phyloP scores from a whole-genome alignment of 2,329 filamentous ascomycete genomes.

The Botryosphaeria dothidea region DNA sequence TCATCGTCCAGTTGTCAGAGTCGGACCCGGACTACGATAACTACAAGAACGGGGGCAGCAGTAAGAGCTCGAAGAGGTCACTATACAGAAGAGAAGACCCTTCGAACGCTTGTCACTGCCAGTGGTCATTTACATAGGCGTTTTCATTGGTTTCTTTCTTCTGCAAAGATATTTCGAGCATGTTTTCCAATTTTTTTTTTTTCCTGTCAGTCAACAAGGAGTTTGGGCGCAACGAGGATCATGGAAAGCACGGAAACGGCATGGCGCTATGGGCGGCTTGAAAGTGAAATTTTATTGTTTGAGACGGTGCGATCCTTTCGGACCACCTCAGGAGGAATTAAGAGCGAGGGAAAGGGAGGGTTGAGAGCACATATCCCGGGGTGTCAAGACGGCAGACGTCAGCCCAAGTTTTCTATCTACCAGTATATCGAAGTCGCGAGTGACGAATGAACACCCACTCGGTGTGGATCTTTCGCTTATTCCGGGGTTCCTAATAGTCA shows the following conservation, averaged over 20 bases:
- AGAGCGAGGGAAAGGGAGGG: slow-evolving; percentile 3
- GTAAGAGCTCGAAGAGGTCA: background rate
- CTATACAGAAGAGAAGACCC: slow-evolving; percentile 7
- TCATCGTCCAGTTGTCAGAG: slow-evolving; percentile 12
- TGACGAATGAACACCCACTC: background rate
- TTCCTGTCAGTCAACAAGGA: background rate
- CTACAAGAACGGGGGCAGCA: background rate
- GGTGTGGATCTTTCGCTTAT: background rate
- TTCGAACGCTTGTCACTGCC: slow-evolving; percentile 17
- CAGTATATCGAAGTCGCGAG: background rate
- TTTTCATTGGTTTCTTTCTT: background rate
- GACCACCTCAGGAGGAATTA: slow-evolving; percentile 1
- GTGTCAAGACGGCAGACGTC: background rate
- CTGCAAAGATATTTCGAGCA: background rate
- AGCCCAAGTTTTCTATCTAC: slow-evolving; percentile 9
- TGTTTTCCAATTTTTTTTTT: background rate
- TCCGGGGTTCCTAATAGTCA: background rate
- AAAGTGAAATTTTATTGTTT: background rate
- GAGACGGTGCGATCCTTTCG: slow-evolving; percentile 13
- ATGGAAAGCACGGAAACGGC: slow-evolving; percentile 9
- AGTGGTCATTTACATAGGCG: slow-evolving; percentile 17
- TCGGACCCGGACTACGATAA: slow-evolving; percentile 1
- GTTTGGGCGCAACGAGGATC: slow-evolving; percentile 1
- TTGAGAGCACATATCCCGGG: background rate
- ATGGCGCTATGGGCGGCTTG: slow-evolving; percentile 9